Percentiles rank a stretch among this genome's conserved stretches.
Evolutionary conservation across 1,139 yeast genomes (phyloP).

Genomic region (Geotrichum citri-aurantii): DNA sequence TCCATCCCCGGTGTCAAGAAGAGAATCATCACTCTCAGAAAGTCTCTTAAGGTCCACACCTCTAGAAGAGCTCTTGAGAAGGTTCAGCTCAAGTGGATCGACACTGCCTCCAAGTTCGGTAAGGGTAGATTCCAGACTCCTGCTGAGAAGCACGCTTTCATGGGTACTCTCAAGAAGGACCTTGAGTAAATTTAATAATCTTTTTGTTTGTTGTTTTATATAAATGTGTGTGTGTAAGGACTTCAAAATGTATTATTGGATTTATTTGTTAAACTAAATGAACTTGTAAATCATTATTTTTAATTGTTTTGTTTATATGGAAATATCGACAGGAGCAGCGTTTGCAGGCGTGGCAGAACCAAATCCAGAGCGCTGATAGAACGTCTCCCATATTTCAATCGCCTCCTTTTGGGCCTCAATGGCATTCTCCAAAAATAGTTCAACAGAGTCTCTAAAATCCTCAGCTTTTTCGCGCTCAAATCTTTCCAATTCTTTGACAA

Average conservation of each 20-base stretch:
- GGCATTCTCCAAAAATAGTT: slow-evolving; percentile 82
- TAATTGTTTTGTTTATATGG: slow-evolving; percentile 38
- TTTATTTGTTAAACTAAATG: slow-evolving; percentile 5
- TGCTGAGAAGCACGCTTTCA: slow-evolving; percentile 99
- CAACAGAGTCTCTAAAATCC: slow-evolving; percentile 87
- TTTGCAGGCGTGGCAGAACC: not conserved
- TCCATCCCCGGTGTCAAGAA: slow-evolving; percentile 99
- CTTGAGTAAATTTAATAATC: slow-evolving; percentile 30
- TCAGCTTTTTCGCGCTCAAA: slow-evolving; percentile 74
- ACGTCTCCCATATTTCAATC: slow-evolving; percentile 93
- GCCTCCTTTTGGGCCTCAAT: slow-evolving; percentile 93
- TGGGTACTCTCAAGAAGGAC: slow-evolving; percentile 99
- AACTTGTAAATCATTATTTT: not conserved
- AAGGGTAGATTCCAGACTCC: slow-evolving; percentile 99
- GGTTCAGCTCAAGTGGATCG: slow-evolving; percentile 98
- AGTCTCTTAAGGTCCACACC: slow-evolving; percentile 96
- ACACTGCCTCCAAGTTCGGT: slow-evolving; percentile 99
- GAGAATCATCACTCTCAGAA: slow-evolving; percentile 99
- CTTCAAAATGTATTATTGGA: not conserved
- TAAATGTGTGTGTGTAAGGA: slow-evolving; percentile 2
- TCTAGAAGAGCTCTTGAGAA: slow-evolving; percentile 96
- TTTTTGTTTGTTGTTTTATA: slow-evolving; percentile 6
- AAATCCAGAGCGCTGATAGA: slow-evolving; percentile 23
- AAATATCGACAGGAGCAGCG: not conserved
- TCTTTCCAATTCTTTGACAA: slow-evolving; percentile 59